Evolutionary conservation across 805 yeast genomes (phyloP).

Genomic region (Candida michaelii): DNA sequence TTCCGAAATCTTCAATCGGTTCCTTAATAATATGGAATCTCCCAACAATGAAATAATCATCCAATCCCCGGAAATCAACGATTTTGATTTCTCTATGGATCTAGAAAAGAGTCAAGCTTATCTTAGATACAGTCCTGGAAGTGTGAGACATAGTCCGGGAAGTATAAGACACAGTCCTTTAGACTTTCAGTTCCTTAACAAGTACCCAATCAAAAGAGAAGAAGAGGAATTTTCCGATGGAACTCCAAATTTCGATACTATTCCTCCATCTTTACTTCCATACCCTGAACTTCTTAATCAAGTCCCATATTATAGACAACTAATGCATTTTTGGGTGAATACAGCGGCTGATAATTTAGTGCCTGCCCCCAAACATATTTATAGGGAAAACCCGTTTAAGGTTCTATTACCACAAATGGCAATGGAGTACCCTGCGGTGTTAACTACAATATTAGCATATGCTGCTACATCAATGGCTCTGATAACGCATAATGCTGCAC

Average conservation of each 20-base stretch:
- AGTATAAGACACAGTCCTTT: too few relatives aligned
- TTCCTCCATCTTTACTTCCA: slow-evolving; percentile 42
- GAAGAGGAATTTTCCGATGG: slow-evolving; percentile 12
- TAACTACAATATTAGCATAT: slow-evolving; percentile 54
- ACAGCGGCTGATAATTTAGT: slow-evolving; percentile 62
- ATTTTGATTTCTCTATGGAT: slow-evolving; percentile 41
- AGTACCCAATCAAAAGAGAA: neutral
- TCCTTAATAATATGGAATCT: slow-evolving; percentile 14
- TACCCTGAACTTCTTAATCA: slow-evolving; percentile 60
- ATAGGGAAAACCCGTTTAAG: slow-evolving; percentile 64
- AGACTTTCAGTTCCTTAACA: neutral
- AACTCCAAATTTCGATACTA: slow-evolving; percentile 8
- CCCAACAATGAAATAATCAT: neutral
- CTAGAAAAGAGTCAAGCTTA: slow-evolving; percentile 31
- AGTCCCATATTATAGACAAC: slow-evolving; percentile 59
- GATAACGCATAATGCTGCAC: slow-evolving; percentile 26
- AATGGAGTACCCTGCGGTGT: slow-evolving; percentile 52
- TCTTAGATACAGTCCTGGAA: slow-evolving; percentile 6
- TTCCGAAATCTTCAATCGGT: slow-evolving; percentile 27
- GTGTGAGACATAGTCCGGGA: too few relatives aligned
- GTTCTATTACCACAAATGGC: slow-evolving; percentile 69
- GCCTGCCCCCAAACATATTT: slow-evolving; percentile 59
- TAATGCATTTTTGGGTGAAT: slow-evolving; percentile 62
- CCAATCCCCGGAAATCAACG: slow-evolving; percentile 12
- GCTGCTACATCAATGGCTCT: slow-evolving; percentile 33